A percentile compares a stretch with the other conserved stretches of the same genome.
These are phyloP conservation scores for Peronospora farinosa DNA, from an alignment of 352 stramenopile genomes.

Conservation along the genomic window DNA sequence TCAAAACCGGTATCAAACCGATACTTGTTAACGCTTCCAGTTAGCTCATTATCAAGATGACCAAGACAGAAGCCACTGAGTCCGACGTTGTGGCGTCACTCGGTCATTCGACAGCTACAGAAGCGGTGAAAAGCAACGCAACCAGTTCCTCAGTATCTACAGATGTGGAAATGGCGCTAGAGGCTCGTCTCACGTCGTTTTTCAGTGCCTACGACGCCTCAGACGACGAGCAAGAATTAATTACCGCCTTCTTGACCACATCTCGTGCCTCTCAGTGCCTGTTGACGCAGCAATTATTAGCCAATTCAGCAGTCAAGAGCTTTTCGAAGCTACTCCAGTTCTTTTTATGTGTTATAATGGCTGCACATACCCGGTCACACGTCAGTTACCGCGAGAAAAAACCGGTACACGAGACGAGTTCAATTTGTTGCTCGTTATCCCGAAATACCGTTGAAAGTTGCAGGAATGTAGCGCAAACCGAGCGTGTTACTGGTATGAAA, in stretches of 20 bases:
- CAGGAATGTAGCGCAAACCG: slow-evolving; percentile 32
- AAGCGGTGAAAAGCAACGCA: not conserved
- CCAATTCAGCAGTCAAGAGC: slow-evolving; percentile 12
- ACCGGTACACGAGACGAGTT: not conserved
- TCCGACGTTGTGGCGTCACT: slow-evolving; percentile 16
- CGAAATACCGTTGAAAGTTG: slow-evolving; percentile 34
- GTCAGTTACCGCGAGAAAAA: not conserved
- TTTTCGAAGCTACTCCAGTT: slow-evolving; percentile 60
- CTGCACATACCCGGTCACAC: slow-evolving; percentile 37
- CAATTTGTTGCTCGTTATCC: slow-evolving; percentile 15
- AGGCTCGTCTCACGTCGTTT: slow-evolving; percentile 39
- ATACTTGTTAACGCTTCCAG: not conserved
- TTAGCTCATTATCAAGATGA: slow-evolving; percentile 23
- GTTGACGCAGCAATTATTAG: slow-evolving; percentile 30
- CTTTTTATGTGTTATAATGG: slow-evolving; percentile 55
- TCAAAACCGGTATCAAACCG: slow-evolving; percentile 1
- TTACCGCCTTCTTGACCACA: slow-evolving; percentile 38
- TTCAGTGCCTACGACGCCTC: slow-evolving; percentile 22
- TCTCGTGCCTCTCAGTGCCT: slow-evolving; percentile 35
- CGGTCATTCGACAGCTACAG: not conserved
- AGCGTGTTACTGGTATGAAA: slow-evolving; percentile 7
- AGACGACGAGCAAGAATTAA: slow-evolving; percentile 21
- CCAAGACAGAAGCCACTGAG: slow-evolving; percentile 26
- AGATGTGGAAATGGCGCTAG: slow-evolving; percentile 27
- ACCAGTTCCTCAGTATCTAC: not conserved